Evolutionary conservation across 306 rosid species (phyloP).

Genomic region (Corylus americana): DNA sequence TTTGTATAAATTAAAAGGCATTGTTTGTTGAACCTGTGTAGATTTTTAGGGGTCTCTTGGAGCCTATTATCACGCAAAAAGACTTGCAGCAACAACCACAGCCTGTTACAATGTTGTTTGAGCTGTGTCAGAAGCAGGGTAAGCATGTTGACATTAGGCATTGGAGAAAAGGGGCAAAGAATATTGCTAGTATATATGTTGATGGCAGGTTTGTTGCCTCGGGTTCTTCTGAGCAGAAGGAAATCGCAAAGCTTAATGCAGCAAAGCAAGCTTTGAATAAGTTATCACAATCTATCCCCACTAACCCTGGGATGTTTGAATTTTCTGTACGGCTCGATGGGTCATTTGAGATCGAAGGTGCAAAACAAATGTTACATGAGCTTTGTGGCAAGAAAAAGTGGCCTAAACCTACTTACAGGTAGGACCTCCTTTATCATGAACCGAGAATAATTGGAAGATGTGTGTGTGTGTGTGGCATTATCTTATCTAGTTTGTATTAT

Average conservation of each 20-base stretch:
- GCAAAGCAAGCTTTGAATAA: constrained; percentile 59
- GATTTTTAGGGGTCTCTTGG: constrained; percentile 62
- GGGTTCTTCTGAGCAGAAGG: constrained; percentile 59
- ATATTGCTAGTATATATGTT: constrained; percentile 47
- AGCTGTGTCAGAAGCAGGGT: constrained; percentile 69
- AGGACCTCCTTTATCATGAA: constrained; percentile 1
- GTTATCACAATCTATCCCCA: constrained; percentile 26
- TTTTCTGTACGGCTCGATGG: constrained; percentile 26
- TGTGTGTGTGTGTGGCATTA: not conserved
- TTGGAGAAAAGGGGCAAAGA: constrained; percentile 38
- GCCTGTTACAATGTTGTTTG: constrained; percentile 58
- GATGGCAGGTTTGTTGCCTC: constrained; percentile 56
- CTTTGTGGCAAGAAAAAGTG: constrained; percentile 58
- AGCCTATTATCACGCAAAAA: constrained; percentile 61
- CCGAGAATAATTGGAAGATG: not conserved
- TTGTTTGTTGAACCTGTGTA: constrained; percentile 24
- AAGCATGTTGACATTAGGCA: constrained; percentile 48
- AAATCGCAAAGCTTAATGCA: constrained; percentile 67
- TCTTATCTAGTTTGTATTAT: not conserved
- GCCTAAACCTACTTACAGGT: constrained; percentile 63
- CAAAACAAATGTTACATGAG: constrained; percentile 58
- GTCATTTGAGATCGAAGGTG: constrained; percentile 47
- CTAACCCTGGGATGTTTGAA: not conserved
- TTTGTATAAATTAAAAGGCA: not conserved
- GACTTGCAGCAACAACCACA: constrained; percentile 60